Evolutionary conservation across 345 rosid species (phyloP), one percentile per base, ranked within the genome.

Genomic region (Limnanthes douglasii): DNA sequence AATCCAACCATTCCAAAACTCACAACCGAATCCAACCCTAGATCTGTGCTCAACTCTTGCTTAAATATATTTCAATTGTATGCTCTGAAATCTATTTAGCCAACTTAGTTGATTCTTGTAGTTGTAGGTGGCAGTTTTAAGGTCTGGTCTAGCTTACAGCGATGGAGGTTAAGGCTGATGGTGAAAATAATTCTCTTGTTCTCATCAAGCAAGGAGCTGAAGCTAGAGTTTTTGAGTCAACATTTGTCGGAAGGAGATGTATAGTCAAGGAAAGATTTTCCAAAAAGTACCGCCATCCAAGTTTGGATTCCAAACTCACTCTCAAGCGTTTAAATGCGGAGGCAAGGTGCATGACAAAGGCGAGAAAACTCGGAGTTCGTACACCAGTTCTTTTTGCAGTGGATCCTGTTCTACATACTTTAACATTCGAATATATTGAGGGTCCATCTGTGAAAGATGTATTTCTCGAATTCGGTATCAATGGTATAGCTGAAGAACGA

Each of bases 261-360:
- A 48, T 85, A 2, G 45, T 92, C 31, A 92, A 92, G 64, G 95
- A 85, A 35, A 68, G 96, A 1, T 92, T 92, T 69, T 78, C 99
- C 0, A 92, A 92, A 72, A 81, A 85, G 61, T 92, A 85, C 56
- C 60, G 99, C 56, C 99, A 85, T 46, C 99, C 99, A 5, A 27
- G 69, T 48, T 39, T 92, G 58, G 94, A 92, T 70, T 54, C 76
- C 1, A 92, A 92, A 31, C 77, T 92, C 31, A 92, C 93, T 33
- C 60, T 60, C 26, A 92, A 69, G 65, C 84, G 96, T 19, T 57
- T 64, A 38, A 81, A 92, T 60, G 99, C 99, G 41, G 99, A 69
- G 40, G 90, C 96, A n/a, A 62, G 96, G 59, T 85, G 96, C 61
- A 71, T 71, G 93, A 75, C 96, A 5, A 92, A 92, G 58, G 95